These are phyloP conservation scores for Chlamydomonas sp. DNA, from an alignment of 139 green algal genomes.

Conservation along the genomic window DNA sequence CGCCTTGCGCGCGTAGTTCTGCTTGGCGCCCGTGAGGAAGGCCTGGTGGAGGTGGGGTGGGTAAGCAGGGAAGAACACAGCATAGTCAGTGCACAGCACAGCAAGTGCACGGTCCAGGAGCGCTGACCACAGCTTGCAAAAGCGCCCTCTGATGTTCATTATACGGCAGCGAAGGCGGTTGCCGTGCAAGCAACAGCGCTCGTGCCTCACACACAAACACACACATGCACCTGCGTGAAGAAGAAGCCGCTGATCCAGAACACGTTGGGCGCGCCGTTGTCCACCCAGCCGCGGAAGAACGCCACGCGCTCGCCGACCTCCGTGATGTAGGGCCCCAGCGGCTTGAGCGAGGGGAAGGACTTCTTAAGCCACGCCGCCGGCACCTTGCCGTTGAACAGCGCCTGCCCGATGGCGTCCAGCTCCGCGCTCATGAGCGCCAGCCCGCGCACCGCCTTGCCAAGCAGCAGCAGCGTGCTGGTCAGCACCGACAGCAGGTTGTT, in stretches of 20 bases:
- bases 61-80: no score
- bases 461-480: conserved; percentile 64
- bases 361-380: conserved; percentile 76
- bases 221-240: conserved; percentile 81
- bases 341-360: conserved; percentile 83
- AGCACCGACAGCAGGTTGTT: conserved; percentile 78
- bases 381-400: conserved; percentile 78
- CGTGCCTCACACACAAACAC: not conserved
- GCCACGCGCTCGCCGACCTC: conserved; percentile 75
- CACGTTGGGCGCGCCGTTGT: conserved; percentile 66
- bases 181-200: no score
- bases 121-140: no score
- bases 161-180: no score
- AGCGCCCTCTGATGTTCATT: no score
- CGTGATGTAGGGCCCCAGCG: conserved; percentile 77
- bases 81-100: not conserved
- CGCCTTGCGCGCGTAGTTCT: conserved; percentile 87
- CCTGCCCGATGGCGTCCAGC: conserved; percentile 64
- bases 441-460: conserved; percentile 84
- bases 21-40: conserved; percentile 85
- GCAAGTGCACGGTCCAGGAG: no score
- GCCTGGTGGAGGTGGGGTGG: conserved; percentile 55
- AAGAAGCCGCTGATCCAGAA: conserved; percentile 91
- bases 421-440: conserved; percentile 84
- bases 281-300: conserved; percentile 82